Conservation (phyloP, 345 rosid genomes). For the Rubroshorea leprosula region DNA sequence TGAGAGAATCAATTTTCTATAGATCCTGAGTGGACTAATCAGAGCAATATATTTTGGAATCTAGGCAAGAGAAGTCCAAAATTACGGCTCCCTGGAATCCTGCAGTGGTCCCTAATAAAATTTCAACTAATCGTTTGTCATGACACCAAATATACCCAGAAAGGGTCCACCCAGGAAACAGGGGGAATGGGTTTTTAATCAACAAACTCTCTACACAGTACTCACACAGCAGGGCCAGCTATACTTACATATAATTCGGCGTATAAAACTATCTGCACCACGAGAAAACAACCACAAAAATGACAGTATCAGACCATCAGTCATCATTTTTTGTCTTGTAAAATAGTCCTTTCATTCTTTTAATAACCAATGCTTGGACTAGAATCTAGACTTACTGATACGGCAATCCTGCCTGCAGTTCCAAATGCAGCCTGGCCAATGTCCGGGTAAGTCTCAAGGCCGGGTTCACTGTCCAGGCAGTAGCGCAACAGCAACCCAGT, state of each 20-base stretch:
- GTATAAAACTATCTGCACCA: constrained; percentile 69
- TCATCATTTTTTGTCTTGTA: background rate
- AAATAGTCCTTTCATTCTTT: background rate
- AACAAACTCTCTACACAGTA: no score
- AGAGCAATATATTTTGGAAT: background rate
- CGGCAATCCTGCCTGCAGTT: constrained; percentile 50
- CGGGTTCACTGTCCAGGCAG: constrained; percentile 84
- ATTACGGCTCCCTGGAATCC: background rate
- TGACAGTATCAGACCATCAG: background rate
- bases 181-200: no score
- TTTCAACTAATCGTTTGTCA: no score
- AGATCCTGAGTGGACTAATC: background rate
- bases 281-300: constrained; percentile 2
- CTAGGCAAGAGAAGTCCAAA: background rate
- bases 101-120: background rate
- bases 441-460: constrained; percentile 87
- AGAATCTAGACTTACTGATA: constrained; percentile 51
- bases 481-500: constrained; percentile 81
- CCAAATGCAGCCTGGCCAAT: constrained; percentile 97
- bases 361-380: background rate
- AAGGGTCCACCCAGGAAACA: no score
- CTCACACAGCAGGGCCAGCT: constrained; percentile 22
- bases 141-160: no score
- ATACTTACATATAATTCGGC: constrained; percentile 86
- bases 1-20: background rate